phyloP scores from a whole-genome alignment of 1,284 basidiomycete genomes.

The Dichomitus squalens region DNA sequence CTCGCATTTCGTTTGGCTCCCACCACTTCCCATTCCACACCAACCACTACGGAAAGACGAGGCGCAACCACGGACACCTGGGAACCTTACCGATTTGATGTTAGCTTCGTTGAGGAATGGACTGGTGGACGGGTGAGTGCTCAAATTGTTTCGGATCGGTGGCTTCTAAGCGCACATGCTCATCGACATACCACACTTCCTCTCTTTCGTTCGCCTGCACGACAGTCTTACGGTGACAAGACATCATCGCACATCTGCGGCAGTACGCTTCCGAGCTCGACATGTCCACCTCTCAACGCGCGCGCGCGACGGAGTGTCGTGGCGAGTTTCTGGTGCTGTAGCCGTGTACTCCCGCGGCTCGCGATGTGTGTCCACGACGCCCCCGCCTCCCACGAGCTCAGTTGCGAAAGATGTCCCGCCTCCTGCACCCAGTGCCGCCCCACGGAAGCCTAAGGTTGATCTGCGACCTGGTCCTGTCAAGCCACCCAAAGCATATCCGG shows the following conservation, averaged over 20 bases:
- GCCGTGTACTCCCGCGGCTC: slow-evolving; percentile 5
- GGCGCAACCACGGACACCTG: not conserved
- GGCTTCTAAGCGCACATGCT: not conserved
- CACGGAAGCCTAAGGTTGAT: slow-evolving; percentile 58
- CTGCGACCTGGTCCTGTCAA: slow-evolving; percentile 68
- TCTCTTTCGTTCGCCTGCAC: not conserved
- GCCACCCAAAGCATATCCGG: slow-evolving; percentile 33
- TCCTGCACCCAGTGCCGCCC: slow-evolving; percentile 23
- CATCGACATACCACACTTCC: not conserved
- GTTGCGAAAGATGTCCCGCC: slow-evolving; percentile 20
- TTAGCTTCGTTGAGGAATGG: slow-evolving; percentile 37
- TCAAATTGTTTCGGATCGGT: not conserved
- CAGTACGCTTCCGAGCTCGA: slow-evolving; percentile 14
- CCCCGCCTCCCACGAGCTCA: slow-evolving; percentile 32
- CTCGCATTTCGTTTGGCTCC: slow-evolving; percentile 4
- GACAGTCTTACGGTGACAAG: slow-evolving; percentile 24
- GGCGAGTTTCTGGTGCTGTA: slow-evolving; percentile 10
- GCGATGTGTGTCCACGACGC: slow-evolving; percentile 25
- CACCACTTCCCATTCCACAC: not conserved
- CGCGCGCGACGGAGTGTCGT: slow-evolving; percentile 2
- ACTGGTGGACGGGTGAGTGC: slow-evolving; percentile 34
- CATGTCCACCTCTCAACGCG: slow-evolving; percentile 9
- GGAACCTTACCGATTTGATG: slow-evolving; percentile 29
- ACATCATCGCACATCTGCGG: slow-evolving; percentile 10
- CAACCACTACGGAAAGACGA: not conserved